Evolutionary conservation across 495 filamentous ascomycete genomes (phyloP), one percentile per base, ranked within the genome.

Genomic region (Trypethelium eluteriae): DNA sequence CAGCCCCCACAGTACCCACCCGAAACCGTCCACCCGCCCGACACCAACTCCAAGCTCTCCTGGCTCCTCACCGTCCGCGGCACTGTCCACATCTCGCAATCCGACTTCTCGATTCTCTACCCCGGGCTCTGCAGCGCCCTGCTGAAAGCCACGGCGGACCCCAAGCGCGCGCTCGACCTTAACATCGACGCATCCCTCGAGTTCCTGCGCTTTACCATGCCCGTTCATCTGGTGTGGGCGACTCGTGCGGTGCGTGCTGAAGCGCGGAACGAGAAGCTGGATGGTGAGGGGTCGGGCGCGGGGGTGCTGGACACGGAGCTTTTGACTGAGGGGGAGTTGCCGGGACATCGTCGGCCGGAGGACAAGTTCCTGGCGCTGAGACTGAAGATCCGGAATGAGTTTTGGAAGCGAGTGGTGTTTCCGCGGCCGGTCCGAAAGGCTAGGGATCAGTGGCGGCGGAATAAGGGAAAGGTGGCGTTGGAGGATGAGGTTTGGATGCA

Each of bases 61-160:
- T 87, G 83, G 81, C 79, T 87, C 64, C 74, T 82, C 72, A 87
- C 84, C 11, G 78, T 85, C n/a, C 77, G 83, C 36, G 84, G 84
- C 46, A 82, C 81, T 5, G 79, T 85, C 5, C 83, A 87, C 67
- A 72, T 87, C 38, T 80, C 78, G 16, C 81, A 85, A 67, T 83
- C 80, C 18, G 84, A 86, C 72, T 86, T 86, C 66, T 79, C 80
- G n/a, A 69, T 86, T 14, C 75, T 88, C 62, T 88, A 86, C 72
- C 83, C 81, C 41, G 74, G 79, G 61, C 75, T 82, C 70, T 79
- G 81, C 70, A 81, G 81, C 38, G 63, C 84, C 36, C 74, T 83
- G 16, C 77, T 87, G 64, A 87, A 86, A 72, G 80, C 80, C 64
- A 81, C 83, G 9, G 79, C 85, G 35, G 79, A 86, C 64, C 81